Conservation (phyloP, 805 yeast species). For the Saturnispora quitensis region DNA sequence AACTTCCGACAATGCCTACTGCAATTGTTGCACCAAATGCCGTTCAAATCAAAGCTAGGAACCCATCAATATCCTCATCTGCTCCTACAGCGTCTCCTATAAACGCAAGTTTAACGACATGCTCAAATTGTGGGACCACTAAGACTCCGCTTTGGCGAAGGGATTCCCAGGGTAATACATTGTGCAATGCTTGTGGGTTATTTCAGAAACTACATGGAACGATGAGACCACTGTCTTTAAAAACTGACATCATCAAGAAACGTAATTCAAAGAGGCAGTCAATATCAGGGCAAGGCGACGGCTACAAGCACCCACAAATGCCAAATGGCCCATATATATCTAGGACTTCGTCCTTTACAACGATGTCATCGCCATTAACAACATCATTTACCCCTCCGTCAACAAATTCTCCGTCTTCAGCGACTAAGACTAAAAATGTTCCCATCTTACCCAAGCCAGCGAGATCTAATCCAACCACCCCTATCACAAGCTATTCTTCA, state of each 20-base stretch:
- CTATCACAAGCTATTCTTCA: constrained; percentile 13
- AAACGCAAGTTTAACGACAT: constrained; percentile 15
- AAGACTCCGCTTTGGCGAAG: constrained; percentile 58
- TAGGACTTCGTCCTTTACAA: constrained; percentile 2
- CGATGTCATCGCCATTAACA: constrained; percentile 6
- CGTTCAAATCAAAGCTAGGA: constrained; percentile 8
- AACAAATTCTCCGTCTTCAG: constrained; percentile 7
- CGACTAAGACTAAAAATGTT: constrained; percentile 21
- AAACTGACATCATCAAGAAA: constrained; percentile 69
- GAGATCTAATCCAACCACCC: constrained; percentile 18
- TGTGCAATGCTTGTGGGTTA: constrained; percentile 58
- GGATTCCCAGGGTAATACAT: constrained; percentile 49
- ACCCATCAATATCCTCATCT: constrained; percentile 5
- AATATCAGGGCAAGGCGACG: constrained; percentile 13
- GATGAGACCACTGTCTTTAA: constrained; percentile 44
- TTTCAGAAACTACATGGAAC: constrained; percentile 55
- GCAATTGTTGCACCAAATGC: constrained; percentile 8
- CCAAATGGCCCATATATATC: neutral
- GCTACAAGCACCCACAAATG: constrained; percentile 11
- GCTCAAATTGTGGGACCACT: constrained; percentile 49
- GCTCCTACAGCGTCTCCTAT: constrained; percentile 4
- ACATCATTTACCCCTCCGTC: constrained; percentile 1
- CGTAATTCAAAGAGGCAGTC: constrained; percentile 38
- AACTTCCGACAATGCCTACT: constrained; percentile 4
- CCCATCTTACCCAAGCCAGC: constrained; percentile 29